phyloP scores from a whole-genome alignment of 495 filamentous ascomycete genomes.

The Margaritispora aquatica region DNA sequence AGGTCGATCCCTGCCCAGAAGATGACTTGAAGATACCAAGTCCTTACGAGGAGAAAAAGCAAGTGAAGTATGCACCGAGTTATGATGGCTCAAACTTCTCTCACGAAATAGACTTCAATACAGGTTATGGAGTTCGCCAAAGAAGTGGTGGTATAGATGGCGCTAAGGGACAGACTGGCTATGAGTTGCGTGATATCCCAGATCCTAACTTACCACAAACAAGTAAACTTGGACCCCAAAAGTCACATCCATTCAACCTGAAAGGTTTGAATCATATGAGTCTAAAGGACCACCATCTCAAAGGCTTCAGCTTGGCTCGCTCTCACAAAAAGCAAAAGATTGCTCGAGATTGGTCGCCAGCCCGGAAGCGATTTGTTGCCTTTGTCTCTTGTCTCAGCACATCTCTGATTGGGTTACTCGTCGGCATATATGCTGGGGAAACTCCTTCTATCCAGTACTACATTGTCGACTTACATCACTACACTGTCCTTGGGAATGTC shows the following conservation, averaged over 20 bases:
- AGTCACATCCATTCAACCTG: constrained; percentile 18
- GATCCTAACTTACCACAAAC: constrained; percentile 11
- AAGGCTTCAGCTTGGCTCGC: constrained; percentile 44
- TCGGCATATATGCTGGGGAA: constrained; percentile 71
- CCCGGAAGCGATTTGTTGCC: constrained; percentile 60
- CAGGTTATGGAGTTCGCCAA: constrained; percentile 11
- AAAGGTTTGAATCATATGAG: constrained; percentile 28
- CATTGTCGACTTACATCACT: constrained; percentile 57
- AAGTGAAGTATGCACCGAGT: neutral
- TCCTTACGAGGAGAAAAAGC: neutral
- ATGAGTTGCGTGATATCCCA: constrained; percentile 14
- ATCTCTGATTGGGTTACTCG: constrained; percentile 56
- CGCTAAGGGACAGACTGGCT: neutral
- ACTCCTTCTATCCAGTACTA: constrained; percentile 70
- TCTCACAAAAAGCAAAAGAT: constrained; percentile 47
- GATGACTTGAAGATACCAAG: neutral
- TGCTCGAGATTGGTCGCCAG: constrained; percentile 58
- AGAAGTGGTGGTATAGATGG: constrained; percentile 1
- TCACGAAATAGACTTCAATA: constrained; percentile 15
- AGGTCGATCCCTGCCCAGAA: neutral
- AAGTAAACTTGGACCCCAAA: constrained; percentile 27
- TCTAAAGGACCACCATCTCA: constrained; percentile 28
- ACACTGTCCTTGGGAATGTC: constrained; percentile 66
- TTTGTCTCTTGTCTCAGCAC: constrained; percentile 65
- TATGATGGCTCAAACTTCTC: constrained; percentile 7